phyloP scores from a whole-genome alignment of 345 rosid species.

The Raphanus raphanistrum region DNA sequence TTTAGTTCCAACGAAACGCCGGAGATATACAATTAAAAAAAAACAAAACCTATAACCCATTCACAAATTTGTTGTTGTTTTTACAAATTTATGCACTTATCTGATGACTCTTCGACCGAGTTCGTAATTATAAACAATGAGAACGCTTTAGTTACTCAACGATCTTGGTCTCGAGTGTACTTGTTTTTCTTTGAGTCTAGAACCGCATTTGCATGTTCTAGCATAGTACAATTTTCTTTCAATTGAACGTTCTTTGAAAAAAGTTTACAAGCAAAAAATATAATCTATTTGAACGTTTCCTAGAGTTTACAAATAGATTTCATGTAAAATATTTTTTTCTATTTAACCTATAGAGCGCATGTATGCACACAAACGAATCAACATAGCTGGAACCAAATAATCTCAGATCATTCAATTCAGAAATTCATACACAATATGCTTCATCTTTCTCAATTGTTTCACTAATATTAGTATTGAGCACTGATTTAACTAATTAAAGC shows the following conservation, averaged over 20 bases:
- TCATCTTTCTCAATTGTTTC: not conserved
- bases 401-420: not conserved
- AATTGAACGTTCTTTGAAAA: not conserved
- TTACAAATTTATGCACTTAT: not conserved
- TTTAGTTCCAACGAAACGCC: not conserved
- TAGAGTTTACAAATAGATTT: not conserved
- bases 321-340: not conserved
- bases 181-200: not conserved
- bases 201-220: not conserved
- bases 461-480: not conserved
- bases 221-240: not conserved
- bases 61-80: not conserved
- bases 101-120: not conserved
- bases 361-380: not conserved
- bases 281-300: not conserved
- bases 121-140: not conserved
- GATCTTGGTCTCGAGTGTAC: not conserved
- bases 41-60: not conserved
- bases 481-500: not conserved
- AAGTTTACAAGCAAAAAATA: too few relatives aligned
- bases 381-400: not conserved
- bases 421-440: not conserved
- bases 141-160: not conserved
- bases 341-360: not conserved
- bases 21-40: not conserved